Conservation (phyloP, 2,329 filamentous ascomycete genomes). For the Epicoccum sorghinum region DNA sequence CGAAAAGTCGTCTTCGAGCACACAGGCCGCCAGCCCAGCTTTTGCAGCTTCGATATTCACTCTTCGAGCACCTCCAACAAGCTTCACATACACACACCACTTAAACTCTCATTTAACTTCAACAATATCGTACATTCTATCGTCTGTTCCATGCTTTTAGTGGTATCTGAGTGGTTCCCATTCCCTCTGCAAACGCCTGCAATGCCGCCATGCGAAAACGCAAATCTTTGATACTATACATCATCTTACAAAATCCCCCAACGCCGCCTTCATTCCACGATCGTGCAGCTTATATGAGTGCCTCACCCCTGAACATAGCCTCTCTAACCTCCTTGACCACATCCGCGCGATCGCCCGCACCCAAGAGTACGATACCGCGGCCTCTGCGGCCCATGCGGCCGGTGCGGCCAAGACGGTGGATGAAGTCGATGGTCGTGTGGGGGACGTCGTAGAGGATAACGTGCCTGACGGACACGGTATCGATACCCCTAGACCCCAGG, state of each 20-base stretch:
- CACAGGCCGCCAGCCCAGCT: no score
- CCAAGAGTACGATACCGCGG: slow-evolving; percentile 86
- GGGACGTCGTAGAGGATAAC: slow-evolving; percentile 98
- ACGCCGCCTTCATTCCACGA: no score
- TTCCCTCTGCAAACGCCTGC: no score
- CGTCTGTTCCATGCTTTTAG: not conserved
- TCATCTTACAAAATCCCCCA: not conserved
- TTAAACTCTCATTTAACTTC: no score
- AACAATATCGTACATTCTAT: no score
- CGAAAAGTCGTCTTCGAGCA: no score
- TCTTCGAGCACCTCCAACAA: no score
- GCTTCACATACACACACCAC: no score
- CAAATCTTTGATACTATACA: not conserved
- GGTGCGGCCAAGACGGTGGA: slow-evolving; percentile 89
- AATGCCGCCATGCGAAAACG: no score
- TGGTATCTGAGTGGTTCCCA: no score
- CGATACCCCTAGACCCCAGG: slow-evolving; percentile 88
- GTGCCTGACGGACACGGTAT: slow-evolving; percentile 87
- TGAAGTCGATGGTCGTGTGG: slow-evolving; percentile 96
- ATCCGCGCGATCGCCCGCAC: slow-evolving; percentile 86
- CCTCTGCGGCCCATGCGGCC: slow-evolving; percentile 92
- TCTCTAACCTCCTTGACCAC: slow-evolving; percentile 90
- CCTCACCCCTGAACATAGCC: slow-evolving; percentile 62
- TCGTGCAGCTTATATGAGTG: slow-evolving; percentile 50
- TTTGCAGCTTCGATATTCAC: no score